Evolutionary conservation across 169 alveolate species (phyloP).

Genomic region (Perkinsus olseni): DNA sequence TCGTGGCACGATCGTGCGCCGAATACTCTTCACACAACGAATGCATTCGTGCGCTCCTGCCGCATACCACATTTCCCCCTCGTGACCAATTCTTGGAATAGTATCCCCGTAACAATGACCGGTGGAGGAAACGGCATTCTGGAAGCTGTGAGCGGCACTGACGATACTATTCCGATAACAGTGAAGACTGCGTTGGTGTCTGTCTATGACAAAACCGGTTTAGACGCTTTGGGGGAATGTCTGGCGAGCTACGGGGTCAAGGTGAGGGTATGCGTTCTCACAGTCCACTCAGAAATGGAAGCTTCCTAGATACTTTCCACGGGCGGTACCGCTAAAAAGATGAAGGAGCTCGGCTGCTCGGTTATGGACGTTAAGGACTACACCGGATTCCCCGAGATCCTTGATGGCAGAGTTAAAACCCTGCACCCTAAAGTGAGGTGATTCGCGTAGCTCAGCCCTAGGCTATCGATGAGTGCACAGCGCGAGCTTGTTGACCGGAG

Average conservation of each 20-base stretch:
- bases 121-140: neutral
- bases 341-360: conserved; percentile 24
- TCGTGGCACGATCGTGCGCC: no score
- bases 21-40: no score
- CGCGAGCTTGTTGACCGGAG: no score
- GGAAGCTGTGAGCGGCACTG: neutral
- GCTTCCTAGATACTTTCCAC: conserved; percentile 25
- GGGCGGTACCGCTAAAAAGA: conserved; percentile 32
- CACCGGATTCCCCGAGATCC: conserved; percentile 38
- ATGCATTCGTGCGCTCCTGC: no score
- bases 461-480: no score
- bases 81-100: no score
- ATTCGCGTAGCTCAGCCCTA: no score
- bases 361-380: conserved; percentile 33
- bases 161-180: neutral
- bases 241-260: conserved; percentile 4
- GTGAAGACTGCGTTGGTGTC: conserved; percentile 4
- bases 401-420: conserved; percentile 40
- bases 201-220: conserved; percentile 12
- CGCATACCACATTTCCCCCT: no score
- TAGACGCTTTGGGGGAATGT: neutral
- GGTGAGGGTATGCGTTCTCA: neutral
- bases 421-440: conserved; percentile 26
- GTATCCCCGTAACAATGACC: neutral
- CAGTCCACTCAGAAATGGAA: neutral